Evolutionary conservation across 768 basidiomycete genomes (phyloP).

Genomic region (Ephemerocybe angulata): DNA sequence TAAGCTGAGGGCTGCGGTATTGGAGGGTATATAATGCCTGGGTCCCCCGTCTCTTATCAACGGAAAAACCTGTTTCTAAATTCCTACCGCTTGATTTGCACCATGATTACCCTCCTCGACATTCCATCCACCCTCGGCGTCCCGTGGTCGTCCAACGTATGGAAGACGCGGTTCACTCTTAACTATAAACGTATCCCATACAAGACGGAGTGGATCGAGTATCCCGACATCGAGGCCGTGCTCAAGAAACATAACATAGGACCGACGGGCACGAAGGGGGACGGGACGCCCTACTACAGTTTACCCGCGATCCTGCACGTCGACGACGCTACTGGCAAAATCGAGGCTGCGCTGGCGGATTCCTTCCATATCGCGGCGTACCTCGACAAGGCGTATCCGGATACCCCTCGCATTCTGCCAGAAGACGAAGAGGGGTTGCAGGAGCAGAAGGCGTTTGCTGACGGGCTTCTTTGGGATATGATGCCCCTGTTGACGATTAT

Average conservation of each 20-base stretch:
- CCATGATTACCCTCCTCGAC: slow-evolving; percentile 35
- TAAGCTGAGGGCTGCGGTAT: too few species aligned
- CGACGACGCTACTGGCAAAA: slow-evolving; percentile 37
- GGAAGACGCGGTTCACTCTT: slow-evolving; percentile 29
- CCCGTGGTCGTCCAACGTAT: slow-evolving; percentile 31
- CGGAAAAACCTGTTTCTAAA: too few species aligned
- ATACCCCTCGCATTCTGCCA: slow-evolving; percentile 35
- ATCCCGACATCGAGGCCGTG: slow-evolving; percentile 41
- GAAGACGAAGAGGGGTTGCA: neutral
- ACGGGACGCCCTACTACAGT: slow-evolving; percentile 37
- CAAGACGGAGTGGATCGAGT: slow-evolving; percentile 51
- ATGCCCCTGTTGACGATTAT: neutral
- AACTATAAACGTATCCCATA: slow-evolving; percentile 37
- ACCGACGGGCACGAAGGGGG: slow-evolving; percentile 29
- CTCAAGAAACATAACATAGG: slow-evolving; percentile 33
- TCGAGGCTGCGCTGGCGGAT: slow-evolving; percentile 30
- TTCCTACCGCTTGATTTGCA: neutral
- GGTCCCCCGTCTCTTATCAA: too few species aligned
- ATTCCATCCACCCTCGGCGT: slow-evolving; percentile 23
- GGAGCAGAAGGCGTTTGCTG: neutral
- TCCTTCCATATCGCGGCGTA: slow-evolving; percentile 47
- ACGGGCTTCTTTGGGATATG: neutral
- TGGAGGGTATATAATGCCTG: too few species aligned
- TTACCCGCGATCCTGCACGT: slow-evolving; percentile 50
- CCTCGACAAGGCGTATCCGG: slow-evolving; percentile 47